Base-by-base conservation (phyloP, 352 stramenopile genomes). In the Hyaloperonospora brassicae region DNA sequence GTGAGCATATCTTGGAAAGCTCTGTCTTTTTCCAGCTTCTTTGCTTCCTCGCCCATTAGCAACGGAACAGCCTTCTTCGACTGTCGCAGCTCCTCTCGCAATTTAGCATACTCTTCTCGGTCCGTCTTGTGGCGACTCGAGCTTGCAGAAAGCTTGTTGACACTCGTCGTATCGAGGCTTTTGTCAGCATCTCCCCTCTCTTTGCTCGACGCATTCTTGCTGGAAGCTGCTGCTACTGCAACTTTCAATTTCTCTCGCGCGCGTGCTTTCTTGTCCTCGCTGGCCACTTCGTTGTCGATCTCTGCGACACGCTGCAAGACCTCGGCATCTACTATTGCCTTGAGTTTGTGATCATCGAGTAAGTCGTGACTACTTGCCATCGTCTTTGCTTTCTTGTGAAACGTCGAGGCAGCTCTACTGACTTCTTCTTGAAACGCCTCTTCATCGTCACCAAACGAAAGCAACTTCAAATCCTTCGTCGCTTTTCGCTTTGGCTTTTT, bases 371-470 rank as follows among this genome's bases (percentile, higher is more conserved):
- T 87, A 58, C 83, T 89, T 55, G 83, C 75, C 58, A 86, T 86
- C 51, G 55, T 79, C 44, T 84, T 89, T 13, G 55, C 65, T 47
- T 73, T 78, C 55, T 73, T 79, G 48, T 81, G 87, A 23, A 34
- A 34, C 27, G 68, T 76, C 27, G 56, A 68, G 10, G 50, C 27
- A 11, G 31, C 51, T 9, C 21, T 31, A 34, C 47, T 34, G 25
- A 73, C 61, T 30, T 87, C 74, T 35, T 86, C 63, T 47, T 86
- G 59, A 41, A 79, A 79, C 40, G 62, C 74, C 12, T 76, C 66
- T 47, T 97, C 83, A 63, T 97, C 90, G 47, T 97, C 89, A 21
- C 89, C 93, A 70, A 98, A 98, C 47, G 89, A 97, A n/a, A 98
- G 72, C 34, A 98, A 68, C 61, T 97, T 98, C 21, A 91, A 69